Evolutionary conservation across 2,329 filamentous ascomycete genomes (phyloP).

Genomic region (Verticillium isaacii): DNA sequence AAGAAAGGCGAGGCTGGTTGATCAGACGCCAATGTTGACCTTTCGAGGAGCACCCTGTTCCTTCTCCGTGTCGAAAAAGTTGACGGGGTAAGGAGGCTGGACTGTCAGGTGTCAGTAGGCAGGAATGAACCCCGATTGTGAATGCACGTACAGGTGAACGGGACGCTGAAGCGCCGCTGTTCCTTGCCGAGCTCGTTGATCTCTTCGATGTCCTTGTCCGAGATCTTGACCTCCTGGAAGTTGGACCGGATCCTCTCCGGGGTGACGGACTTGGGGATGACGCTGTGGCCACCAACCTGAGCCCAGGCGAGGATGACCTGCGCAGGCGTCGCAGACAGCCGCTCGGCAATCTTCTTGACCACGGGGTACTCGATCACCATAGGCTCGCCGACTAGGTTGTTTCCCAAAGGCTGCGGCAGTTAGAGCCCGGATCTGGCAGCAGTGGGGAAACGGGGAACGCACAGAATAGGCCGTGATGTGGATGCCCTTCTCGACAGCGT

Average conservation of each 20-base stretch:
- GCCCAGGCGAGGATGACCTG: slow-evolving; percentile 80
- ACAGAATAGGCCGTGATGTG: slow-evolving; percentile 67
- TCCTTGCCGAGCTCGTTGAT: slow-evolving; percentile 58
- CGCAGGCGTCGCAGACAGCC: slow-evolving; percentile 64
- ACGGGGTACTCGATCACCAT: slow-evolving; percentile 63
- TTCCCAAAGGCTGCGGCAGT: slow-evolving; percentile 51
- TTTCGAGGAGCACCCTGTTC: background rate
- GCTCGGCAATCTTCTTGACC: slow-evolving; percentile 57
- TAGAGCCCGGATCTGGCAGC: background rate
- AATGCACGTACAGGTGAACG: slow-evolving; percentile 31
- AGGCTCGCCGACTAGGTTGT: slow-evolving; percentile 56
- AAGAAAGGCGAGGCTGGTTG: background rate
- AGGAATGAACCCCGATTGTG: no score
- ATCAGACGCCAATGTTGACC: background rate
- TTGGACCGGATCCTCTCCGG: slow-evolving; percentile 70
- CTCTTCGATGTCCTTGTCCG: slow-evolving; percentile 51
- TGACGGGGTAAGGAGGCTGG: background rate
- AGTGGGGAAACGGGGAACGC: background rate
- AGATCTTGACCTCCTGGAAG: slow-evolving; percentile 62
- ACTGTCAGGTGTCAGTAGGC: background rate
- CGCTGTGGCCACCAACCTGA: slow-evolving; percentile 72
- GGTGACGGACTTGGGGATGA: slow-evolving; percentile 82
- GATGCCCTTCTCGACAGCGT: slow-evolving; percentile 68
- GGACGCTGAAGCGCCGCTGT: slow-evolving; percentile 39
- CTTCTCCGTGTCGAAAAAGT: background rate